Evolutionary conservation across 2,329 filamentous ascomycete genomes (phyloP), one percentile per base, ranked within the genome.

Genomic region (Apiospora malaysiana): DNA sequence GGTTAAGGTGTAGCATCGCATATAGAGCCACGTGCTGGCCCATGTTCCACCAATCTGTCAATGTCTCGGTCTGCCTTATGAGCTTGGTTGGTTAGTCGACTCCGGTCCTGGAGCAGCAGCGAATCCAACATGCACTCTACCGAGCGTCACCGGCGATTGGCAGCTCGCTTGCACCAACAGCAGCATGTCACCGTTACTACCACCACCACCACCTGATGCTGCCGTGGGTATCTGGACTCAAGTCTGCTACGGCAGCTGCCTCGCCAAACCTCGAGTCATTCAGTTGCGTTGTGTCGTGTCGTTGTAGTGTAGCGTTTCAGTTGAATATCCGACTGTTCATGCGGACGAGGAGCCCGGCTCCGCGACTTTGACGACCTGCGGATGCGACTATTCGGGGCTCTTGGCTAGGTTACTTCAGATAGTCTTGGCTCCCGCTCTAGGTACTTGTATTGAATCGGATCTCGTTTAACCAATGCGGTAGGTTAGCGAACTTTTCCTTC

Each of bases 231-330:
- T n/a, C n/a, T n/a, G n/a, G n/a, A n/a, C n/a, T n/a, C n/a, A n/a
- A n/a, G n/a, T n/a, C n/a, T n/a, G n/a, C n/a, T n/a, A n/a, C n/a
- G n/a, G n/a, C n/a, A n/a, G 32, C 16, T 56, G 49, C 49, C 25
- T 56, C 49, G 14, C 51, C 40, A 42, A 42, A 37, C 16, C 56
- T n/a, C 56, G 56, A 63, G 32, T 63, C 56, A 63, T 63, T 37
- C 8, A 10, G 12, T 14, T 10, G 42, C 42, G 56, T 14, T 10
- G 42, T 14, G 56, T 23, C 9, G 1, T 32, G 32, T 32, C 6
- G 32, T 32, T 32, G 32, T 32, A 21, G 9, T 9, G 18, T 9
- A n/a, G 56, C 56, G 56, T 63, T 63, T 63, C 56, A 63, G 56
- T 40, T 63, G 56, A n/a, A 63, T 40, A 21, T 63, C 32, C 9